Evolutionary conservation across 176 grass and related monocot genomes (phyloP), one percentile per base, ranked within the genome.

Genomic region (Saccharum officinarum): DNA sequence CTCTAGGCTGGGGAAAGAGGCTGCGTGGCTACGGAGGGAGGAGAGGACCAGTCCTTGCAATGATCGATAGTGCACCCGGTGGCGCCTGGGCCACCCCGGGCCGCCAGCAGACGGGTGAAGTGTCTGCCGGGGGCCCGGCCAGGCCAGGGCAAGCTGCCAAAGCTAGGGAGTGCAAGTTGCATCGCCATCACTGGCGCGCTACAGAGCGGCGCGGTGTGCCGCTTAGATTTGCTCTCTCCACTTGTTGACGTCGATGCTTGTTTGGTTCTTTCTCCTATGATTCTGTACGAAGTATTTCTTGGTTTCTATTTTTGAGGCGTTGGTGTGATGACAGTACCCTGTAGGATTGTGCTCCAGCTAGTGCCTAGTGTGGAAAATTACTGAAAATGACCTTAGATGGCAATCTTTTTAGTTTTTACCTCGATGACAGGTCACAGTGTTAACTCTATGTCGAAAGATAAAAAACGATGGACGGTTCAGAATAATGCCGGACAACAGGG

Each of bases 131-230:
- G 39, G 69, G 4, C 17, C 37, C 2, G 16, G 34, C 4, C 38
- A 38, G 20, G 37, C 69, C 39, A 3, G 30, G 49, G 67, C 50
- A 77, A 89, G 83, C 42, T 17, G 65, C 88, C 83, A 81, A 80
- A 10, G 55, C 83, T 72, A 64, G 3, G 78, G 72, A 34, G 78
- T 49, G 72, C 72, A 82, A 72, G 83, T 66, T 82, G 83, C 50
- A 55, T 65, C 62, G 30, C 70, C 50, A 26, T 90, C 75, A 64
- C 81, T 38, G 33, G 7, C 4, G 65, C 26, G 11, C 16, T 63
- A 16, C 62, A 61, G 47, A 52, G 31, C 38, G 26, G 20, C 18
- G 26, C 13, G 65, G 81, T 42, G 52, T 55, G 36, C 4, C 23
- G 68, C 25, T 82, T 82, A 39, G 54, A 73, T 66, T 66, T 82